Evolutionary conservation across 345 rosid species (phyloP).

Genomic region (Lumnitzera littorea): DNA sequence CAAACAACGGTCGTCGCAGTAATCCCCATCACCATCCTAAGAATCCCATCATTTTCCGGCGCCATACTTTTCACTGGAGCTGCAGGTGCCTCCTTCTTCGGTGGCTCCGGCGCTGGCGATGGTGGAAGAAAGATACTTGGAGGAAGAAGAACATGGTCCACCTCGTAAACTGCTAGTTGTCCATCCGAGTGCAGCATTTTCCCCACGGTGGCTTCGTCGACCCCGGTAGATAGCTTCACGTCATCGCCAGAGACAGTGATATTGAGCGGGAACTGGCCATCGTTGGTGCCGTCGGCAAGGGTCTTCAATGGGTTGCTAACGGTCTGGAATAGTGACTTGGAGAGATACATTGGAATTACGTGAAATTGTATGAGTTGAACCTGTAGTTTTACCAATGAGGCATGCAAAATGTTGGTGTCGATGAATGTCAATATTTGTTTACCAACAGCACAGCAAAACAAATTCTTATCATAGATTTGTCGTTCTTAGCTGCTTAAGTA

Average conservation of each 20-base stretch:
- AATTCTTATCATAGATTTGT: no score
- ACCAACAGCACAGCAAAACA: no score
- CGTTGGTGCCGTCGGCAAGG: slow-evolving; percentile 28
- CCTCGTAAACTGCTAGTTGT: slow-evolving; percentile 12
- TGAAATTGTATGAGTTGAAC: slow-evolving; percentile 28
- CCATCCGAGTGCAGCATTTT: slow-evolving; percentile 6
- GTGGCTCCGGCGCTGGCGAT: slow-evolving; percentile 9
- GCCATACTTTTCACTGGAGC: not conserved
- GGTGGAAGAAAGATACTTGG: slow-evolving; percentile 13
- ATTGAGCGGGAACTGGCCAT: slow-evolving; percentile 22
- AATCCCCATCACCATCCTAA: not conserved
- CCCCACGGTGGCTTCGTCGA: slow-evolving; percentile 11
- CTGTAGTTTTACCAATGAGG: not conserved
- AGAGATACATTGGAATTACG: slow-evolving; percentile 21
- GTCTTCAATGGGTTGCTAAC: slow-evolving; percentile 34
- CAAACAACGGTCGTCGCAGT: no score
- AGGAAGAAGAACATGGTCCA: slow-evolving; percentile 15
- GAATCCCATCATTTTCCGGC: not conserved
- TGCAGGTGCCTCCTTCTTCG: slow-evolving; percentile 7
- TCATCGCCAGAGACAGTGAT: slow-evolving; percentile 14
- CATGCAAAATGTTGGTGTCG: no score
- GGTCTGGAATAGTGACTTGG: slow-evolving; percentile 27
- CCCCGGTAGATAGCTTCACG: slow-evolving; percentile 12
- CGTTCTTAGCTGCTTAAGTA: no score
- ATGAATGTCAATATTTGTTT: no score